Conservation (phyloP, 2,329 filamentous ascomycete species). For the Neoscytalidium dimidiatum region DNA sequence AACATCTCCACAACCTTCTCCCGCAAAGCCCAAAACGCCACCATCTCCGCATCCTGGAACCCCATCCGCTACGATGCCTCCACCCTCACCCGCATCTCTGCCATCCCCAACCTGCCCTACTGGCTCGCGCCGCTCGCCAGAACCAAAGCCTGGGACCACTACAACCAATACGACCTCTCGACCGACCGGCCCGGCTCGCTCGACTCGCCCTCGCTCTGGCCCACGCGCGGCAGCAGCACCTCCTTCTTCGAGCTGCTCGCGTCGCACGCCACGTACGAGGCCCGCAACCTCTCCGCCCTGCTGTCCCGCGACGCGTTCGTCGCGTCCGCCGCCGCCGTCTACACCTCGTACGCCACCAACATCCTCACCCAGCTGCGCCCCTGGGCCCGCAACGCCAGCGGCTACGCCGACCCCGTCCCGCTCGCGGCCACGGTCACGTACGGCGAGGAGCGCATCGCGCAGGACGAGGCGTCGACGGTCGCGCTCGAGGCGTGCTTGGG, state of each 20-base stretch:
- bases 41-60: neutral
- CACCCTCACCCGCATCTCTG: neutral
- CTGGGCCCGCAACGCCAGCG: neutral
- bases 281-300: neutral
- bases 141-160: conserved; percentile 1
- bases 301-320: neutral
- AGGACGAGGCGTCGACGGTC: neutral
- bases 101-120: neutral
- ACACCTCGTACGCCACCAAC: neutral
- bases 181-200: conserved; percentile 7
- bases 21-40: neutral
- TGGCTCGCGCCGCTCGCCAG: conserved; percentile 8
- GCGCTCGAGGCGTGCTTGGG: neutral
- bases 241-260: conserved; percentile 17
- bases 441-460: neutral
- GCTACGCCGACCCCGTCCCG: neutral
- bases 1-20: conserved; percentile 8
- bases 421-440: neutral
- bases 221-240: conserved; percentile 13
- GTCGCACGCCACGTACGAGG: neutral
- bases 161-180: conserved; percentile 7
- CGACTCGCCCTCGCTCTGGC: neutral
- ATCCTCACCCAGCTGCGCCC: conserved; percentile 15
- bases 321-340: neutral
- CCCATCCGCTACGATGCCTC: conserved; percentile 1